Base-by-base conservation (phyloP, 805 yeast genomes). In the Kodamaea hsintzibuensis region DNA sequence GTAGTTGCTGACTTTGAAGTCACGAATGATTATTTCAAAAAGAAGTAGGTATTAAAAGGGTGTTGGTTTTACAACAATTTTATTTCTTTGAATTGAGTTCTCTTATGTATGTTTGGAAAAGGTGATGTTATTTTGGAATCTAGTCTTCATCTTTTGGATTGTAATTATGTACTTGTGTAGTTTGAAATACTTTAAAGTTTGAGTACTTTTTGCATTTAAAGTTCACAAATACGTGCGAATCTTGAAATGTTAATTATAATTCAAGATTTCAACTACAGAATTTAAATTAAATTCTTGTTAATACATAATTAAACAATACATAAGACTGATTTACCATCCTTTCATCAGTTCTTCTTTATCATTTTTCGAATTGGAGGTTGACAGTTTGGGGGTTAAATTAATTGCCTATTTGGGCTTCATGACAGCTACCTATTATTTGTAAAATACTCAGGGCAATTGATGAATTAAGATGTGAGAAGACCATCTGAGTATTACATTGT, bases 1-100 rank as follows among this genome's bases (percentile, higher is more conserved):
- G 78, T 75, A 50, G 57, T 60, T 40, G 68, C 65, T 1, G 58
- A 62, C 47, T 65, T 60, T 47, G 57, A 57, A 9, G 51, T 48
- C 16, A 48, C 51, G 2, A 39, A 38, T 33, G 42, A 43, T 25
- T 43, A 27, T 27, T 43, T 43, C 44, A 40, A 40, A 19, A 40
- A 19, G 25, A 7, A 40, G 44, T 40, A 39, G 7, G 3, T 4
- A 22, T 22, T 4, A 22, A 22, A 22, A 6, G 25, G 6, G 3
- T 22, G 3, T 22, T 3, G 25, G 25, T 22, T 22, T 22, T 12
- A 3, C 35, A 30, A 12, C 35, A 30, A 8, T 30, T 30, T 30
- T 12, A 12, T 9, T 30, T 30, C 13, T 30, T 5, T 30, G 13
- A 12, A 8, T 30, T 8, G 13, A 30, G 8, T 30, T 30, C 35